These are phyloP conservation scores for Oidium heveae DNA, from an alignment of 2,329 filamentous ascomycete species.

Conservation along the genomic window DNA sequence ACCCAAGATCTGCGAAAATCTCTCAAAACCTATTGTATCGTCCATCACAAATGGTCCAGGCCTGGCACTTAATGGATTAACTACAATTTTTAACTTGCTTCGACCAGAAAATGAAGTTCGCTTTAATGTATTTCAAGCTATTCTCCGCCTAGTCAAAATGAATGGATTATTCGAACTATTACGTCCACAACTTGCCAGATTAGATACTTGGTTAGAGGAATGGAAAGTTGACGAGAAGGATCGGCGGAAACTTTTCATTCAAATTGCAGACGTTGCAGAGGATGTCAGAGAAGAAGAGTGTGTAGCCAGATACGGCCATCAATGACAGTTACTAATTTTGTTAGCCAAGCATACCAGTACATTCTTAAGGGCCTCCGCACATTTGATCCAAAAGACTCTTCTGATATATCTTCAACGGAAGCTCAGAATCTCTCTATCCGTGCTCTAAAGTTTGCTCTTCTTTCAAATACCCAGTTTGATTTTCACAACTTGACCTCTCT, in stretches of 20 bases:
- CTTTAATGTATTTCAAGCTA: constrained; percentile 75
- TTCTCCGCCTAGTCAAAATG: constrained; percentile 57
- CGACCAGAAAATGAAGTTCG: constrained; percentile 50
- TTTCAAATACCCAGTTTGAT: constrained; percentile 40
- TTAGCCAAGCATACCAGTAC: constrained; percentile 39
- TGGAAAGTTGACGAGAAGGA: constrained; percentile 72
- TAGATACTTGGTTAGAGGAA: constrained; percentile 56
- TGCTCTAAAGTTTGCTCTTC: constrained; percentile 41
- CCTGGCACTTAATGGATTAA: constrained; percentile 71
- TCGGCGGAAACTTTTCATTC: constrained; percentile 60
- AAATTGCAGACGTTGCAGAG: constrained; percentile 56
- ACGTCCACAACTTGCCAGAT: constrained; percentile 56
- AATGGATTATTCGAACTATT: constrained; percentile 61
- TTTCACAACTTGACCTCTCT: constrained; percentile 47
- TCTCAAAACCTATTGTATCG: constrained; percentile 63
- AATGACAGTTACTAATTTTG: neutral
- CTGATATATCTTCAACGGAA: constrained; percentile 30
- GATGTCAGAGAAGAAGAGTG: constrained; percentile 56
- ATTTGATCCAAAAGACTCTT: constrained; percentile 29
- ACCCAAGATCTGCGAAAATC: constrained; percentile 67
- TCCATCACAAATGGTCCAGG: constrained; percentile 67
- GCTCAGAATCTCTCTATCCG: constrained; percentile 37
- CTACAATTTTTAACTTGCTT: constrained; percentile 91
- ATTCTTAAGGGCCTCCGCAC: constrained; percentile 35
- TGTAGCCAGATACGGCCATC: constrained; percentile 14